Base-by-base conservation (phyloP, 331 rosid genomes). In the Pyracantha coccinea region DNA sequence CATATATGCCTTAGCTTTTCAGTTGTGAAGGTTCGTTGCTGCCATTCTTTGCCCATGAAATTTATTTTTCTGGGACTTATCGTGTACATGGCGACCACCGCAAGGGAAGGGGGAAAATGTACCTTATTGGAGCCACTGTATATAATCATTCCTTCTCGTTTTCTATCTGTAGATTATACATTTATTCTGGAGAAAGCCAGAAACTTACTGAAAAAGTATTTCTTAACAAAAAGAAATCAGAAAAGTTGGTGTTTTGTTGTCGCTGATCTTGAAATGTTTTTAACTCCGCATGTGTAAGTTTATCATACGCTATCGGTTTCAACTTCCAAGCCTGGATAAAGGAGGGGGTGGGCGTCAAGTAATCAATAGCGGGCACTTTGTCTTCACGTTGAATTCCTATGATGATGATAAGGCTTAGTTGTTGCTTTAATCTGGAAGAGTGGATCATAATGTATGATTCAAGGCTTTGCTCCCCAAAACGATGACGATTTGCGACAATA, bases 21-120 rank as follows among this genome's bases (percentile, higher is more conserved):
- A 73, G 25, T 15, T 83, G 83, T 79, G 75, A 71, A 86, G 84
- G 73, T 79, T 78, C 73, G 35, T 68, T 32, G 31, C 69, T 71
- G 62, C 79, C 87, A 90, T 89, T 89, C 84, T 87, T 89, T 87
- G 79, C 73, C 70, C 76, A 6, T 69, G 79, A 83, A 74, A 33
- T n/a, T n/a, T n/a, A n/a, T 65, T 33, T 29, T 53, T 10, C 15
- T 82, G 80, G 67, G 73, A 25, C 23, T 75, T 60, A 31, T 44
- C 55, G 78, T 45, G 27, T 58, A 24, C 38, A 57, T 44, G 23
- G 55, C 35, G 41, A 79, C 81, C 67, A 65, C 24, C n/a, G 35
- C 67, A 8, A 16, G 66, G 31, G 50, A 64, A 21, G 6, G 66
- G 15, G 50, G 53, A 20, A 16, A 44, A 17, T 38, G 24, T 41